Evolutionary conservation across 1,139 yeast species (phyloP), one percentile per base, ranked within the genome.

Genomic region (Lodderomyces beijingensis): DNA sequence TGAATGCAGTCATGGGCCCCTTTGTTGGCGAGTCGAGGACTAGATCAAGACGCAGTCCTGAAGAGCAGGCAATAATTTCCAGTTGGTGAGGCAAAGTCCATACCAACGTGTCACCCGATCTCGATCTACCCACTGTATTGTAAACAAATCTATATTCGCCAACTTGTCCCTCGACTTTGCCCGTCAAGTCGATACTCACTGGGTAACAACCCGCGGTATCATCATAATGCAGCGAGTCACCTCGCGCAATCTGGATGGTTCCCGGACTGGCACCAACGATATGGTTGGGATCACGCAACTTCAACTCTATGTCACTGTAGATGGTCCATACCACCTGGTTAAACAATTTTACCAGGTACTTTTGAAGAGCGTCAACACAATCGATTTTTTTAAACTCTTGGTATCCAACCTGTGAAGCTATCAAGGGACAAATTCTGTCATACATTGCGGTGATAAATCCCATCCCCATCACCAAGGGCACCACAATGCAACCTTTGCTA

Each of bases 81-180:
- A 71, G 74, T 43, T 82, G 91, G 49, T 83, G 94, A 1, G 91
- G 91, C 14, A 81, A 62, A 62, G 63, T 77, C 69, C 65, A 72
- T 44, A 67, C 50, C n/a, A 68, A 40, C 2, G 64, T 53, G n/a
- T 49, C 43, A 1, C 63, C 62, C 4, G 54, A 44, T 31, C 44
- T 45, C 1, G 68, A 62, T 2, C 35, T 31, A 4, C 72, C 72
- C 18, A 44, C 39, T 31, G 51, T 46, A 5, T 44, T 45, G 39
- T 60, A 68, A 4, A 41, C 38, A 33, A 68, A 59, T 3, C 45
- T 39, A 41, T 67, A 68, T 8, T 42, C 46, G 13, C 63, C 61
- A 11, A 33, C 44, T 12, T 42, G 44, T 2, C 57, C 61, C 27
- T 47, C 45, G 1, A 49, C 53, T 2, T 50, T 40, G 1, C 59